A percentile compares a stretch with the other conserved stretches of the same genome.
Conservation (phyloP, 2,329 filamentous ascomycete species). For the Fusarium heterosporum region DNA sequence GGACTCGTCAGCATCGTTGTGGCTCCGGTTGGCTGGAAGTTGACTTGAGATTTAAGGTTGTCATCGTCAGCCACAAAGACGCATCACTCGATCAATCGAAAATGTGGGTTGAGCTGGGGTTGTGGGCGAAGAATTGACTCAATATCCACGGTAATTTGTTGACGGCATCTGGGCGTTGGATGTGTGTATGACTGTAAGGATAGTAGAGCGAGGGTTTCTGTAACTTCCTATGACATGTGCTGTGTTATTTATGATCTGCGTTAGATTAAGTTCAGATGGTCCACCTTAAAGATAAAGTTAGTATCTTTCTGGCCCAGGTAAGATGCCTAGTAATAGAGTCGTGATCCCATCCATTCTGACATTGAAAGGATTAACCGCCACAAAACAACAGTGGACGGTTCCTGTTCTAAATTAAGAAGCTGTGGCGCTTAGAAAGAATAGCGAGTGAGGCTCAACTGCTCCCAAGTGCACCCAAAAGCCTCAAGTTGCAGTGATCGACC, state of each 20-base stretch:
- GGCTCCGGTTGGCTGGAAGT: constrained; percentile 24
- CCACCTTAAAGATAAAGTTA: background rate
- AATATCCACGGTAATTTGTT: background rate
- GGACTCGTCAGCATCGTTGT: constrained; percentile 36
- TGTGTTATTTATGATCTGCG: too few relatives aligned
- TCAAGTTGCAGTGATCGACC: constrained; percentile 30
- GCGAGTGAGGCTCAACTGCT: constrained; percentile 32
- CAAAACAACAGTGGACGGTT: constrained; percentile 3
- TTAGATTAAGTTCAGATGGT: background rate
- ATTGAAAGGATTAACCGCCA: constrained; percentile 9
- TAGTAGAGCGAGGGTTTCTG: background rate
- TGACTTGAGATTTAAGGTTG: background rate
- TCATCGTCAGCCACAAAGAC: constrained; percentile 25
- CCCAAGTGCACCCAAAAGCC: constrained; percentile 9
- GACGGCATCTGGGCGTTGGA: background rate
- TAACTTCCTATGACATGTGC: background rate
- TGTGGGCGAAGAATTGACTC: background rate
- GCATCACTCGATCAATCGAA: constrained; percentile 7
- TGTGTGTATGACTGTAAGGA: constrained; percentile 9
- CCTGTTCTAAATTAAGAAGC: constrained; percentile 42
- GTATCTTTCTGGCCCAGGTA: background rate
- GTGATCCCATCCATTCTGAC: background rate
- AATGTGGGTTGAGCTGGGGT: background rate
- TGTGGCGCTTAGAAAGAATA: constrained; percentile 20
- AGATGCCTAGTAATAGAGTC: background rate